Evolutionary conservation across 176 grass and related monocot genomes (phyloP).

Genomic region (Eleusine coracana): DNA sequence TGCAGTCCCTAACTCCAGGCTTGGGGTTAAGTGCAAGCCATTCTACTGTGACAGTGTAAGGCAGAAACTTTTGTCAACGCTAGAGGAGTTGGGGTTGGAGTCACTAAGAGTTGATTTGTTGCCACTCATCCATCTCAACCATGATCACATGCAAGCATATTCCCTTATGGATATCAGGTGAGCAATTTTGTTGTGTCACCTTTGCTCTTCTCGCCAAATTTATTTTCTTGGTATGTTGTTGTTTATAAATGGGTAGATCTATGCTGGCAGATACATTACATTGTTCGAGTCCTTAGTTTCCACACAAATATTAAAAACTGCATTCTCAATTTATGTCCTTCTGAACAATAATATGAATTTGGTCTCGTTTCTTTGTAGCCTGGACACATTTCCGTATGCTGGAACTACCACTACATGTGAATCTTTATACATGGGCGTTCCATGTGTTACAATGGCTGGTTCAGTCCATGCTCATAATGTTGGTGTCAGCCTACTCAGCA

Average conservation of each 20-base stretch:
- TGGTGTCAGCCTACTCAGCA: constrained; percentile 91
- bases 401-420: constrained; percentile 98
- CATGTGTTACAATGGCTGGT: constrained; percentile 98
- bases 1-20: constrained; percentile 85
- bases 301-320: constrained; percentile 2
- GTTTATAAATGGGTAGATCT: constrained; percentile 23
- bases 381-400: constrained; percentile 99
- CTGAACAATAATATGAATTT: constrained; percentile 29
- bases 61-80: constrained; percentile 81
- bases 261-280: constrained; percentile 4
- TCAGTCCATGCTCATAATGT: constrained; percentile 99
- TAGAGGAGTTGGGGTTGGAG: constrained; percentile 87
- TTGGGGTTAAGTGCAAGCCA: constrained; percentile 96
- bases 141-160: constrained; percentile 99
- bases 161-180: constrained; percentile 99
- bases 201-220: constrained; percentile 15
- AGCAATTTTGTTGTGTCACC: background rate
- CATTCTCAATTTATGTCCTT: constrained; percentile 2
- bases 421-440: constrained; percentile 98
- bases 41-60: constrained; percentile 94
- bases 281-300: constrained; percentile 6
- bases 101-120: constrained; percentile 86
- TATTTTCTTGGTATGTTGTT: background rate
- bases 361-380: constrained; percentile 51
- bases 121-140: constrained; percentile 96